Percentiles rank a stretch among this genome's conserved stretches.
Conservation (phyloP, 1,284 basidiomycete genomes). For the Microbotryum lychnidis-dioicae region DNA sequence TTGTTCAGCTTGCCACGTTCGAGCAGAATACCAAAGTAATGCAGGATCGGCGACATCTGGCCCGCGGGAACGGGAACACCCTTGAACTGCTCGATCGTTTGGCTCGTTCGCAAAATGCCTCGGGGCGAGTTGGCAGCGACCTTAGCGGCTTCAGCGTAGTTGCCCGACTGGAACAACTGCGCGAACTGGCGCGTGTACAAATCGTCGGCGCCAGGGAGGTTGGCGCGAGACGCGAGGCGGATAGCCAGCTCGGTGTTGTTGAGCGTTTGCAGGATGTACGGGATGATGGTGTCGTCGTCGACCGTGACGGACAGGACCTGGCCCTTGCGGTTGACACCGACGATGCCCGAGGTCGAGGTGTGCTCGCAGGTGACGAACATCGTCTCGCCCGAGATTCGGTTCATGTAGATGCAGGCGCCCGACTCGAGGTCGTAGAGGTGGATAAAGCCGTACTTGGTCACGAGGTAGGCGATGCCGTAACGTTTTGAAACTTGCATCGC, state of each 20-base stretch:
- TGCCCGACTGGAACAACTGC: conserved; percentile 78
- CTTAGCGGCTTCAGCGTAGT: conserved; percentile 95
- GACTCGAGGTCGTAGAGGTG: conserved; percentile 98
- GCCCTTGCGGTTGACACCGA: conserved; percentile 99
- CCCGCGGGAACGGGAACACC: conserved; percentile 82
- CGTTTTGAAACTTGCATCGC: conserved; percentile 98
- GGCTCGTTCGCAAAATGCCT: conserved; percentile 87
- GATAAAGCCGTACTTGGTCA: conserved; percentile 99
- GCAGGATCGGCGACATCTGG: conserved; percentile 89
- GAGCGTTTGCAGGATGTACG: conserved; percentile 83
- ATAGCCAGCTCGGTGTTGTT: conserved; percentile 98
- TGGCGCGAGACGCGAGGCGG: conserved; percentile 94
- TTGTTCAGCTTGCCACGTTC: conserved; percentile 98
- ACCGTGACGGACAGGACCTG: conserved; percentile 93
- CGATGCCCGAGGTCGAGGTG: conserved; percentile 87
- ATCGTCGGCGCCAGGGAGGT: conserved; percentile 95
- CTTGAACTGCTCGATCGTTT: conserved; percentile 98
- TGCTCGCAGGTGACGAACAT: conserved; percentile 98
- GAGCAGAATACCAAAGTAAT: conserved; percentile 95
- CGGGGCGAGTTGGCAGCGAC: conserved; percentile 95
- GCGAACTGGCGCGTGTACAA: conserved; percentile 95
- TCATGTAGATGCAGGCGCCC: conserved; percentile 99
- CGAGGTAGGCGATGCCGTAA: conserved; percentile 94
- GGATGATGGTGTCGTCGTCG: conserved; percentile 92
- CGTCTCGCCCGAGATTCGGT: conserved; percentile 98